Evolutionary conservation across 2,329 filamentous ascomycete genomes (phyloP).

Genomic region (Phialocephala sp.): DNA sequence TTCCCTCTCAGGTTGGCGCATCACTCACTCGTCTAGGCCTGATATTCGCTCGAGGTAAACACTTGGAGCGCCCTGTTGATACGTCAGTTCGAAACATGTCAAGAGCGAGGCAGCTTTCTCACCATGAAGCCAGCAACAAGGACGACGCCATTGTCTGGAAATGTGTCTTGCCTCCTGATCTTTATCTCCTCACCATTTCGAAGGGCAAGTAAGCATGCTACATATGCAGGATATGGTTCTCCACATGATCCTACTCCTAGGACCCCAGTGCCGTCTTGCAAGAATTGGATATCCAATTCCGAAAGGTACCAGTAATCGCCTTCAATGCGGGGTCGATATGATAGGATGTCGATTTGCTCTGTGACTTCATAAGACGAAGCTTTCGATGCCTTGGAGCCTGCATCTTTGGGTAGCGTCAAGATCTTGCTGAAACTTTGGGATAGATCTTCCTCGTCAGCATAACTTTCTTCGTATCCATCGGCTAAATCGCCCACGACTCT

Average conservation of each 20-base stretch:
- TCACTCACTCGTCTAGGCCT: constrained; percentile 37
- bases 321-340: constrained; percentile 52
- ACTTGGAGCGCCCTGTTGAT: constrained; percentile 38
- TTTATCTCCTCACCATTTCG: constrained; percentile 35
- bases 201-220: constrained; percentile 47
- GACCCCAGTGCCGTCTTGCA: constrained; percentile 64
- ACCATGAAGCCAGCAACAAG: constrained; percentile 41
- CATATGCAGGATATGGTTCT: constrained; percentile 50
- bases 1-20: background rate
- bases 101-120: background rate
- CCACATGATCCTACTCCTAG: constrained; percentile 66
- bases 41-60: constrained; percentile 42
- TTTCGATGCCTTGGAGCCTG: constrained; percentile 25
- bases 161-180: constrained; percentile 39
- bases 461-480: constrained; percentile 28
- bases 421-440: background rate
- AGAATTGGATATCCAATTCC: constrained; percentile 62
- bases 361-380: constrained; percentile 36
- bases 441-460: constrained; percentile 8
- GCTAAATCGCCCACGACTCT: constrained; percentile 40
- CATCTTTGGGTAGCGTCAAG: background rate
- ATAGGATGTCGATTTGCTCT: constrained; percentile 33
- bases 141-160: constrained; percentile 39
- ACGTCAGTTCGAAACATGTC: background rate
- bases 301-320: constrained; percentile 62